Evolutionary conservation across 805 yeast species (phyloP).

Genomic region (Kurtzmaniella fragi): DNA sequence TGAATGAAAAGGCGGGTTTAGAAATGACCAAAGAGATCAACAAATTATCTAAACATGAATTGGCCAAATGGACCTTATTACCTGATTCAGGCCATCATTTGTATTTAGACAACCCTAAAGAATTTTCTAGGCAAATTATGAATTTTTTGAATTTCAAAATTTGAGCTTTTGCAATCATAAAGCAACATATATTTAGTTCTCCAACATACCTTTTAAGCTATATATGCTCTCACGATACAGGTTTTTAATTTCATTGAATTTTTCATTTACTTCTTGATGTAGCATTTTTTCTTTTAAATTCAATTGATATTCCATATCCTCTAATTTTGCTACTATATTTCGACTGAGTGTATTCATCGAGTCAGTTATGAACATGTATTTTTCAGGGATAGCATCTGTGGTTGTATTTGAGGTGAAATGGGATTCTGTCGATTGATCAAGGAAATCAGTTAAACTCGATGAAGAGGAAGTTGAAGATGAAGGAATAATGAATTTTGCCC

Average conservation of each 20-base stretch:
- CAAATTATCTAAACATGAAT: constrained; percentile 15
- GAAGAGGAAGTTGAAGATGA: constrained; percentile 4
- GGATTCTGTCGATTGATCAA: constrained; percentile 3
- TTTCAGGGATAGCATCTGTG: no score
- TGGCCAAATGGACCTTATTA: constrained; percentile 30
- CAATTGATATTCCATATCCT: constrained; percentile 9
- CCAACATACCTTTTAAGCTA: constrained; percentile 1
- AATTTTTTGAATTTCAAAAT: constrained; percentile 20
- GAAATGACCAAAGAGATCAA: constrained; percentile 31
- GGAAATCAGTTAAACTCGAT: constrained; percentile 5
- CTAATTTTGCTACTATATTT: constrained; percentile 9
- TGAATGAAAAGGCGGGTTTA: constrained; percentile 58
- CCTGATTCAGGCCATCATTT: constrained; percentile 51
- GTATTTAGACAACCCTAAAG: constrained; percentile 45
- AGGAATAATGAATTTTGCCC: neutral
- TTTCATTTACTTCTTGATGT: constrained; percentile 8
- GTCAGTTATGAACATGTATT: constrained; percentile 7
- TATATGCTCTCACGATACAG: constrained; percentile 4
- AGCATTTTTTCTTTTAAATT: constrained; percentile 7
- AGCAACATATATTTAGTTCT: neutral
- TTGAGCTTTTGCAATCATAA: neutral
- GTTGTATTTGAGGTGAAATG: no score
- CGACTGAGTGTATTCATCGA: constrained; percentile 7
- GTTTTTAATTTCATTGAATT: constrained; percentile 8
- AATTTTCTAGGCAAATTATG: constrained; percentile 24